Conservation (phyloP, 805 yeast species). For the Ogataea philodendri region DNA sequence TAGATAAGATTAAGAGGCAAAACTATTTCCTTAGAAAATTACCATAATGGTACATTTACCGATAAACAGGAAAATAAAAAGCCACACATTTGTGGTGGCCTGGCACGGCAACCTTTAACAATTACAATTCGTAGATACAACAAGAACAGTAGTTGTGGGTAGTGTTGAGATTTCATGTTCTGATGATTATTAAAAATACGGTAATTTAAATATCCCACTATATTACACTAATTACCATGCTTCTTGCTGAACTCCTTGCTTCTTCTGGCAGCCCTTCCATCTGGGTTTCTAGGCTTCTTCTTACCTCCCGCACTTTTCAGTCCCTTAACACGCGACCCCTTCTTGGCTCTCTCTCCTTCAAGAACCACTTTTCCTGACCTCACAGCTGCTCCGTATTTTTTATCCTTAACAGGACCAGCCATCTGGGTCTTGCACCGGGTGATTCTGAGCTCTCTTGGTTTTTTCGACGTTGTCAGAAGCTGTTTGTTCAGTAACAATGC, state of each 20-base stretch:
- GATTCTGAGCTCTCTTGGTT: conserved; percentile 69
- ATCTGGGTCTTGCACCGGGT: conserved; percentile 55
- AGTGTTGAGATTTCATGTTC: too few relatives aligned
- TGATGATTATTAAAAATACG: too few relatives aligned
- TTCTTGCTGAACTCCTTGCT: conserved; percentile 37
- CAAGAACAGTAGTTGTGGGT: too few relatives aligned
- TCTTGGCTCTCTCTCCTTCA: conserved; percentile 79
- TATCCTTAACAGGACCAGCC: conserved; percentile 39
- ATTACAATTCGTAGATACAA: too few relatives aligned
- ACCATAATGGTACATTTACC: too few relatives aligned
- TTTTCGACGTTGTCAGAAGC: conserved; percentile 41
- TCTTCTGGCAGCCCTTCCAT: conserved; percentile 49
- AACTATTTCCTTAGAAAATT: too few relatives aligned
- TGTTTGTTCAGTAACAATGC: conserved; percentile 78
- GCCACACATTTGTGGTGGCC: too few relatives aligned
- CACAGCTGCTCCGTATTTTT: conserved; percentile 71
- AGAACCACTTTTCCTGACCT: conserved; percentile 57
- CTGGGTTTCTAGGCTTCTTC: conserved; percentile 59
- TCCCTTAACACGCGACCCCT: conserved; percentile 61
- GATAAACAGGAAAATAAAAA: too few relatives aligned
- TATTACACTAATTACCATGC: conserved; percentile 6
- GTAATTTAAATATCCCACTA: too few relatives aligned
- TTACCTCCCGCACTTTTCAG: conserved; percentile 48
- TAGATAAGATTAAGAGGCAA: conserved; percentile 6
- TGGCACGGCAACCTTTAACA: too few relatives aligned